Evolutionary conservation across 1,284 basidiomycete genomes (phyloP).

Genomic region (Boletus semigastroideus): DNA sequence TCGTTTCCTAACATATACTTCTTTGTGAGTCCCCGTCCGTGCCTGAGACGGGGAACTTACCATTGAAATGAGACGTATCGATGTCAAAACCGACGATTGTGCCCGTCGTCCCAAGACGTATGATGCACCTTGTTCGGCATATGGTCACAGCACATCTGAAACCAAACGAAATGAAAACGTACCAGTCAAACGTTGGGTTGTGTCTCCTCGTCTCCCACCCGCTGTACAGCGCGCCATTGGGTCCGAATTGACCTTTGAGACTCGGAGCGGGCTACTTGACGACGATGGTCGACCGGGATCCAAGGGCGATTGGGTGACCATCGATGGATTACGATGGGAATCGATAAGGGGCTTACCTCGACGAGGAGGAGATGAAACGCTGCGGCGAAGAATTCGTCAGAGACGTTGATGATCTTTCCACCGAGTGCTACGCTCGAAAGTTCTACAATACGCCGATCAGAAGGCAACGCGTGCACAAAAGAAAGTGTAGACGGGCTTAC

Average conservation of each 20-base stretch:
- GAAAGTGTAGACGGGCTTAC: slow-evolving; percentile 35
- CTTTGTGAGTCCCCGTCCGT: not conserved
- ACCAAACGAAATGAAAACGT: slow-evolving; percentile 23
- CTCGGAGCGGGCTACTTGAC: slow-evolving; percentile 67
- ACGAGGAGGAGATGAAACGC: slow-evolving; percentile 83
- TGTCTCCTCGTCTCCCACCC: slow-evolving; percentile 95
- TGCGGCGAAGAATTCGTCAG: slow-evolving; percentile 96
- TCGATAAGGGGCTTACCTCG: slow-evolving; percentile 51
- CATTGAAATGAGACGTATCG: slow-evolving; percentile 95
- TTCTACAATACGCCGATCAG: slow-evolving; percentile 53
- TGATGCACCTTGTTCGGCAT: slow-evolving; percentile 68
- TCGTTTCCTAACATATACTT: slow-evolving; percentile 72
- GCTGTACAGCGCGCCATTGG: slow-evolving; percentile 91
- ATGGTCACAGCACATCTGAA: not conserved
- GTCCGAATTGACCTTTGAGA: slow-evolving; percentile 92
- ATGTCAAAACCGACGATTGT: slow-evolving; percentile 87
- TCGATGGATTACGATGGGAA: not conserved
- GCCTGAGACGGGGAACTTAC: slow-evolving; percentile 37
- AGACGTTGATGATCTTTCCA: slow-evolving; percentile 72
- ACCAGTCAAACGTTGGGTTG: slow-evolving; percentile 91
- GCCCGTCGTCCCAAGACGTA: slow-evolving; percentile 83
- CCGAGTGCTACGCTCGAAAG: slow-evolving; percentile 88
- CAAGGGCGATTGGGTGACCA: not conserved
- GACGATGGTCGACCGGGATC: not conserved
- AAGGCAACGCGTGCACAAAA: not conserved